A percentile compares a stretch with the other conserved stretches of the same genome.
phyloP scores from a whole-genome alignment of 2,329 filamentous ascomycete genomes.

The Ophiocordyceps unilateralis region DNA sequence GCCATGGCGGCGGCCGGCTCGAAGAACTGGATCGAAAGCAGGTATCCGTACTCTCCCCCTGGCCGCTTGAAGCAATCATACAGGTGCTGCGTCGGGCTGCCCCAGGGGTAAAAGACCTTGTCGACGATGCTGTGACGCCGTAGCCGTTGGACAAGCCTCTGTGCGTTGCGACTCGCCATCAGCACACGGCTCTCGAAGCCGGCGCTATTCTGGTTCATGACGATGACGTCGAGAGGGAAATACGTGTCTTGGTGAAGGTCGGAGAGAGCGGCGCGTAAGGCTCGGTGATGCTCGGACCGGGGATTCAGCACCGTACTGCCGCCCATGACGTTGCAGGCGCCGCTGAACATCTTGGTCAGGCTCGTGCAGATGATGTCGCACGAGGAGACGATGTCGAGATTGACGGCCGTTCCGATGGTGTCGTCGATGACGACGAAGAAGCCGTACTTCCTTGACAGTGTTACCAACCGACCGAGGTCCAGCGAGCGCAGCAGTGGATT shows the following conservation, averaged over 20 bases:
- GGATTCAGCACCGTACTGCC: conserved; percentile 28
- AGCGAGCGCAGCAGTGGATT: conserved; percentile 14
- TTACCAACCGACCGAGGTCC: conserved; percentile 11
- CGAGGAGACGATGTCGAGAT: conserved; percentile 24
- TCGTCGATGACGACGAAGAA: conserved; percentile 27
- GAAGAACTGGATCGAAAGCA: conserved; percentile 32
- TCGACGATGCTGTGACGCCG: conserved; percentile 8
- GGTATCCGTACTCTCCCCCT: conserved; percentile 29
- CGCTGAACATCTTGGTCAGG: conserved; percentile 37
- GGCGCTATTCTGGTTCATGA: conserved; percentile 21
- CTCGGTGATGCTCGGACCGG: conserved; percentile 14
- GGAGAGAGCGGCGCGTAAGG: conserved; percentile 9
- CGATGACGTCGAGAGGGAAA: conserved; percentile 9
- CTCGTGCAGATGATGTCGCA: conserved; percentile 32
- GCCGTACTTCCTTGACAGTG: conserved; percentile 15
- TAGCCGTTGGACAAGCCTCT: conserved; percentile 10
- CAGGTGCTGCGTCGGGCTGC: conserved; percentile 16
- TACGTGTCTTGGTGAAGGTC: conserved; percentile 8
- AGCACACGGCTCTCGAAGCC: conserved; percentile 18
- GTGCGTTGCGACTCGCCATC: conserved; percentile 9
- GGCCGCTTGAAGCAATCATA: conserved; percentile 15
- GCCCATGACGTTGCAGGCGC: conserved; percentile 34
- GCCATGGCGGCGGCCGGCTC: conserved; percentile 15
- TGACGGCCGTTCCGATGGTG: conserved; percentile 25
- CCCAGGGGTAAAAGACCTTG: conserved; percentile 23